Evolutionary conservation across 108 stramenopile species (phyloP).

Genomic region (Cylindrotheca fusiformis): DNA sequence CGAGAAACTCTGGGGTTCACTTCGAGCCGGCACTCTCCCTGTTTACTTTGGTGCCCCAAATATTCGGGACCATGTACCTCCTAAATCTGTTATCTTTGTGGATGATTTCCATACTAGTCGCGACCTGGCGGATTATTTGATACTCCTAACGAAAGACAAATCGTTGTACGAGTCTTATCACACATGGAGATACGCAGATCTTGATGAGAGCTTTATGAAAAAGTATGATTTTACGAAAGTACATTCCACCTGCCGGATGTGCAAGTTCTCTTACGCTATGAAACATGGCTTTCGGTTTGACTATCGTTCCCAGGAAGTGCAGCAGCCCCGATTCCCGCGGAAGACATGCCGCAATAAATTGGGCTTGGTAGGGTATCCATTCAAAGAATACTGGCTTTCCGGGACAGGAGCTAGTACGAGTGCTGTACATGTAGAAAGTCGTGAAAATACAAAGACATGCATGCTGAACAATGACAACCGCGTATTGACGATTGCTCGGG

Average conservation of each 20-base stretch:
- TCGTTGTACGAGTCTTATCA: conserved; percentile 71
- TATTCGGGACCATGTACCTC: conserved; percentile 58
- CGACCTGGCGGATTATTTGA: conserved; percentile 50
- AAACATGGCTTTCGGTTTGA: conserved; percentile 65
- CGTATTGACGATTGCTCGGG: conserved; percentile 5
- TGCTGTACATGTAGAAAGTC: background rate
- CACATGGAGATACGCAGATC: conserved; percentile 54
- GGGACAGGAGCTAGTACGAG: background rate
- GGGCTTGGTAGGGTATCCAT: conserved; percentile 32
- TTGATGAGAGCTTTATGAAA: conserved; percentile 38
- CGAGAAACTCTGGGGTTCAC: conserved; percentile 71
- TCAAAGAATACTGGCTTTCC: conserved; percentile 48
- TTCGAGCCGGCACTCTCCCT: conserved; percentile 56
- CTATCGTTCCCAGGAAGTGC: conserved; percentile 38
- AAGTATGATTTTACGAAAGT: conserved; percentile 48
- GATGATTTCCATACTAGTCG: conserved; percentile 43
- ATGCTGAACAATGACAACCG: conserved; percentile 8
- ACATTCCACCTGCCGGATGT: conserved; percentile 56
- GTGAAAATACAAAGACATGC: conserved; percentile 9
- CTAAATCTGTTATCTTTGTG: conserved; percentile 49
- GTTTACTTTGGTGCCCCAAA: conserved; percentile 73
- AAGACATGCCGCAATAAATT: conserved; percentile 29
- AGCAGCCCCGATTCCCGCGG: conserved; percentile 25
- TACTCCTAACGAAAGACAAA: conserved; percentile 39
- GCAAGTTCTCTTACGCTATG: conserved; percentile 61